These are phyloP conservation scores for Rhodotorula babjevae DNA, from an alignment of 768 basidiomycete genomes.

Conservation along the genomic window DNA sequence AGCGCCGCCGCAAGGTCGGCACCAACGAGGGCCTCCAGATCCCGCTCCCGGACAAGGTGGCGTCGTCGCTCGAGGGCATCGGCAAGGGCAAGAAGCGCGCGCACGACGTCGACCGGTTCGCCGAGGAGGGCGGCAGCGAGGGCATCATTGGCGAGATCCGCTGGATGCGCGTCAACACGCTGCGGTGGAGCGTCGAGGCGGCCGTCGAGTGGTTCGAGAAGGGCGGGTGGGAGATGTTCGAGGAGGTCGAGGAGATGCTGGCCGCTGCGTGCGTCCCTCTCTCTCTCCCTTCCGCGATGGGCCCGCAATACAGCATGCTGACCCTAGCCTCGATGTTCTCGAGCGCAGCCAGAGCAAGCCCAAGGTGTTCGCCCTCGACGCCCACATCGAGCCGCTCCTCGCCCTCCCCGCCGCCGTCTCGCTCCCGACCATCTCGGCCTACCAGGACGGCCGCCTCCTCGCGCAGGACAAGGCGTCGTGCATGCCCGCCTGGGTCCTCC, in stretches of 20 bases:
- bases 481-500: slow-evolving; percentile 84
- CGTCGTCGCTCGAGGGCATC: slow-evolving; percentile 31
- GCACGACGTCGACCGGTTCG: slow-evolving; percentile 27
- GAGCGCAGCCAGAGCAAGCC: slow-evolving; percentile 42
- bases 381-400: slow-evolving; percentile 76
- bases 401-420: slow-evolving; percentile 62
- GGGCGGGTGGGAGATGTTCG: slow-evolving; percentile 35
- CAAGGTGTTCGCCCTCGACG: slow-evolving; percentile 65
- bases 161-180: slow-evolving; percentile 77
- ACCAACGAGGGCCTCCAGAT: slow-evolving; percentile 56
- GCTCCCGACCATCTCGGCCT: slow-evolving; percentile 66
- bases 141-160: slow-evolving; percentile 48
- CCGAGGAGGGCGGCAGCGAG: slow-evolving; percentile 25
- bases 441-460: slow-evolving; percentile 74
- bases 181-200: slow-evolving; percentile 62
- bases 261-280: slow-evolving; percentile 32
- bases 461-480: slow-evolving; percentile 98
- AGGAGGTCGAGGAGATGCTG: slow-evolving; percentile 38
- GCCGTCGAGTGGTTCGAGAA: slow-evolving; percentile 53
- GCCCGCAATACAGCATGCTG: neutral
- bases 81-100: slow-evolving; percentile 39
- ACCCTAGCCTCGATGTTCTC: slow-evolving; percentile 5
- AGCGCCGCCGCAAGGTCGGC: slow-evolving; percentile 57
- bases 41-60: slow-evolving; percentile 30
- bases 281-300: no score